phyloP scores from a whole-genome alignment of 371 early-diverging fungal species.

The Mucor racemosus region DNA sequence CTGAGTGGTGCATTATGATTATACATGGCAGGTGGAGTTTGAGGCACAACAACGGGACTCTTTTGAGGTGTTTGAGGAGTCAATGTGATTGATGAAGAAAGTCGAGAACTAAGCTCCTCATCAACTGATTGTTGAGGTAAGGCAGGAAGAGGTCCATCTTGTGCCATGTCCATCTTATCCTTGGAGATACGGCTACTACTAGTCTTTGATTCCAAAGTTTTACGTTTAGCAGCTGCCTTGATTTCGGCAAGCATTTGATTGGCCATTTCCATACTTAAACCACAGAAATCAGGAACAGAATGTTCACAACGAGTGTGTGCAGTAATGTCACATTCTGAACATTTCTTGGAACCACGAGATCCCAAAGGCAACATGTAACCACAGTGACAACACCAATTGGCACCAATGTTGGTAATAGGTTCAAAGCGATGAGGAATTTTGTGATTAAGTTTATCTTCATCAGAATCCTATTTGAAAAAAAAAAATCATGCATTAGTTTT shows the following conservation, averaged over 20 bases:
- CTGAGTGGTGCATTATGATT: slow-evolving; percentile 12
- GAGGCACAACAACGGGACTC: slow-evolving; percentile 33
- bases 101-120: slow-evolving; percentile 23
- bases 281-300: slow-evolving; percentile 93
- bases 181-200: slow-evolving; percentile 19
- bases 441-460: slow-evolving; percentile 77
- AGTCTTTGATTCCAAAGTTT: slow-evolving; percentile 28
- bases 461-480: slow-evolving; percentile 40
- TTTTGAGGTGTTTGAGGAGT: slow-evolving; percentile 25
- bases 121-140: slow-evolving; percentile 13
- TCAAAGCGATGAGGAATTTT: slow-evolving; percentile 95
- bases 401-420: slow-evolving; percentile 72
- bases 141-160: slow-evolving; percentile 22
- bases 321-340: slow-evolving; percentile 77
- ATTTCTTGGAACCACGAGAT: slow-evolving; percentile 67
- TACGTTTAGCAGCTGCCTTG: slow-evolving; percentile 61
- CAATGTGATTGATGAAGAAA: slow-evolving; percentile 18
- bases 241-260: slow-evolving; percentile 81
- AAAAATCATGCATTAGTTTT: background rate
- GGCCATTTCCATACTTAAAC: slow-evolving; percentile 84
- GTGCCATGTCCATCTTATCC: slow-evolving; percentile 22
- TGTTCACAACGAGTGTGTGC: slow-evolving; percentile 87
- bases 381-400: slow-evolving; percentile 98
- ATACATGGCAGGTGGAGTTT: slow-evolving; percentile 35
- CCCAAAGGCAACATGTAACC: slow-evolving; percentile 92